A percentile compares a stretch with the other conserved stretches of the same genome.
Evolutionary conservation across 495 filamentous ascomycete species (phyloP).

Genomic region (Aspergillus cavernicola): DNA sequence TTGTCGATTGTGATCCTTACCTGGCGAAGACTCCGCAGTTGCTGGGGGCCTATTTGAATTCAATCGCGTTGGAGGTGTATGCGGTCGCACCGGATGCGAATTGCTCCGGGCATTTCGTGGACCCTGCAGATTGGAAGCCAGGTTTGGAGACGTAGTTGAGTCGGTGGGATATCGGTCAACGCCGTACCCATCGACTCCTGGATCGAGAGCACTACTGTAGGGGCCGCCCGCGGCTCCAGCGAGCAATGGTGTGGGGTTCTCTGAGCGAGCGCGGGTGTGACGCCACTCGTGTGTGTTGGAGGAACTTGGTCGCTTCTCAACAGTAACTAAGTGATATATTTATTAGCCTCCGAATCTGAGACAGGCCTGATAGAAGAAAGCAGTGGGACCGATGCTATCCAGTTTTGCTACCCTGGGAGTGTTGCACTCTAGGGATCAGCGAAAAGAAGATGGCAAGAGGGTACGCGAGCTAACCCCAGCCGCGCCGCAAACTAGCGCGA

Average conservation of each 20-base stretch:
- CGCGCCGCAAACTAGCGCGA: conserved; percentile 27
- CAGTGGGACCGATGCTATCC: conserved; percentile 7
- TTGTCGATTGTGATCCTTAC: conserved; percentile 30
- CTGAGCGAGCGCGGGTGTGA: conserved; percentile 38
- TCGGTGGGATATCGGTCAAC: conserved; percentile 35
- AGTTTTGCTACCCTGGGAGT: conserved; percentile 3
- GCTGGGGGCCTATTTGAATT: conserved; percentile 33
- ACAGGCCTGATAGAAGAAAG: conserved; percentile 5
- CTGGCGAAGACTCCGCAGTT: conserved; percentile 27
- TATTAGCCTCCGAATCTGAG: conserved; percentile 16
- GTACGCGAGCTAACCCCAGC: conserved; percentile 27
- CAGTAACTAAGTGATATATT: conserved; percentile 15
- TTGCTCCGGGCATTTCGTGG: conserved; percentile 45
- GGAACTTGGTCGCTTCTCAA: conserved; percentile 19
- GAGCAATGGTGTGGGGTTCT: conserved; percentile 27
- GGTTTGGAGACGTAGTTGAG: conserved; percentile 26
- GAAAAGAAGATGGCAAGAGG: conserved; percentile 15
- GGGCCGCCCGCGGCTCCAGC: conserved; percentile 38
- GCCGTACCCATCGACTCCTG: conserved; percentile 38
- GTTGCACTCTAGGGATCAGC: conserved; percentile 14
- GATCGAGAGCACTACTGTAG: conserved; percentile 26
- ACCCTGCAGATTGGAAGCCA: conserved; percentile 33
- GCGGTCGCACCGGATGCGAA: conserved; percentile 43
- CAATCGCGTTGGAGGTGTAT: conserved; percentile 39
- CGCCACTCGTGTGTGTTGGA: conserved; percentile 27